Evolutionary conservation across 2,329 filamentous ascomycete genomes (phyloP), one percentile per base, ranked within the genome.

Genomic region (Coniella vitis): DNA sequence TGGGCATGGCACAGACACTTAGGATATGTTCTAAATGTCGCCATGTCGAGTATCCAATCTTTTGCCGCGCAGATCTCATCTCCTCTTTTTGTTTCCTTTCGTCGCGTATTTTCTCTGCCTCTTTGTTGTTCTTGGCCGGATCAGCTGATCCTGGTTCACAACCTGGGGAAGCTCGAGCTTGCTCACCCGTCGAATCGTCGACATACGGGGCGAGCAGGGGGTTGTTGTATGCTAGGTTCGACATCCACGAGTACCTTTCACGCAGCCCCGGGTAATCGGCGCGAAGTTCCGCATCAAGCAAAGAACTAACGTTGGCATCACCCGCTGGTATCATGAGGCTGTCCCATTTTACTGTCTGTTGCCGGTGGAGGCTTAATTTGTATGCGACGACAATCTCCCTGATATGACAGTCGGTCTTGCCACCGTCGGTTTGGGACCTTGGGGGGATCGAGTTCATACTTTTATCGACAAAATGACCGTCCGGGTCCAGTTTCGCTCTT

Each of bases 21-120:
- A 46, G 17, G 7, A 46, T 46, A 7, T 47, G 44, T 13, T 47
- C 44, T 14, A 47, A 13, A 22, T 47, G 44, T 32, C 44, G 44
- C 25, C 19, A 12, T 4, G 36, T 35, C 22, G 40, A 38, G 13
- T 47, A 47, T 10, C 35, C 8, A 34, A 47, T 19, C 25, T 35
- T 47, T 7, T 9, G 2, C 16, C 38, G 3, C n/a, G 22, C 4
- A 1, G 2, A 10, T 14, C 9, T 1, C 5, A 35, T 16, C 2
- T 38, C 25, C 7, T 14, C 1, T 2, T 21, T n/a, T 20, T 2
- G 14, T 8, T 22, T 40, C 12, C 20, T n/a, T n/a, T n/a, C n/a
- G n/a, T n/a, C n/a, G n/a, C n/a, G n/a, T n/a, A n/a, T n/a, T n/a
- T n/a, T n/a, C n/a, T n/a, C n/a, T n/a, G n/a, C n/a, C n/a, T n/a